Conservation (phyloP, 139 green algal genomes). For the Haematococcus sp. region DNA sequence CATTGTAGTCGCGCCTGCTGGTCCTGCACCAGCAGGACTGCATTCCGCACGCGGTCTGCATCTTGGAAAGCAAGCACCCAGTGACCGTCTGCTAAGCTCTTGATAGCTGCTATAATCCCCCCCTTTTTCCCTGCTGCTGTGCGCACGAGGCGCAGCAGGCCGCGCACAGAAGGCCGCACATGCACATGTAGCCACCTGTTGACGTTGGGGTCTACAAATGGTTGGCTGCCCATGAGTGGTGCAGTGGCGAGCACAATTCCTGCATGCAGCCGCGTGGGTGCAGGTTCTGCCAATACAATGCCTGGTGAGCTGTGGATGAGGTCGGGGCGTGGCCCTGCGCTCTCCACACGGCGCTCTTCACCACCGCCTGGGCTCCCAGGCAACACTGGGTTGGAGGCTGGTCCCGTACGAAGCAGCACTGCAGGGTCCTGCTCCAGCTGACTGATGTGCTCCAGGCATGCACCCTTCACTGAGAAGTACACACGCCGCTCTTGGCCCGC, state of each 20-base stretch:
- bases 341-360: neutral
- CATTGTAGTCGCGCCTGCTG: too few relatives aligned
- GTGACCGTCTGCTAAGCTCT: constrained; percentile 75
- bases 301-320: constrained; percentile 48
- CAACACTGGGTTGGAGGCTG: too few relatives aligned
- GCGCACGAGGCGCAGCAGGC: constrained; percentile 53
- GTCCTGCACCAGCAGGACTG: too few relatives aligned
- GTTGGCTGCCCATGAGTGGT: constrained; percentile 64
- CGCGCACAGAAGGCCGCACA: constrained; percentile 68
- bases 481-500: constrained; percentile 69
- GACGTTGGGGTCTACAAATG: constrained; percentile 56
- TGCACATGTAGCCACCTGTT: constrained; percentile 78
- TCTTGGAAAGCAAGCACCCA: constrained; percentile 82
- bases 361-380: too few relatives aligned
- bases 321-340: neutral
- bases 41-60: constrained; percentile 24
- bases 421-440: too few relatives aligned
- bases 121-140: constrained; percentile 29
- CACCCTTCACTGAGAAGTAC: constrained; percentile 57
- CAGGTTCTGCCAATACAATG: constrained; percentile 65
- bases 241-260: constrained; percentile 71
- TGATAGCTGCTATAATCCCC: constrained; percentile 42
- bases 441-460: neutral
- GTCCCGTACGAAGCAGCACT: too few relatives aligned
- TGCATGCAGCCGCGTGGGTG: constrained; percentile 33